Evolutionary conservation across 345 rosid species (phyloP).

Genomic region (Aquilaria sinensis): DNA sequence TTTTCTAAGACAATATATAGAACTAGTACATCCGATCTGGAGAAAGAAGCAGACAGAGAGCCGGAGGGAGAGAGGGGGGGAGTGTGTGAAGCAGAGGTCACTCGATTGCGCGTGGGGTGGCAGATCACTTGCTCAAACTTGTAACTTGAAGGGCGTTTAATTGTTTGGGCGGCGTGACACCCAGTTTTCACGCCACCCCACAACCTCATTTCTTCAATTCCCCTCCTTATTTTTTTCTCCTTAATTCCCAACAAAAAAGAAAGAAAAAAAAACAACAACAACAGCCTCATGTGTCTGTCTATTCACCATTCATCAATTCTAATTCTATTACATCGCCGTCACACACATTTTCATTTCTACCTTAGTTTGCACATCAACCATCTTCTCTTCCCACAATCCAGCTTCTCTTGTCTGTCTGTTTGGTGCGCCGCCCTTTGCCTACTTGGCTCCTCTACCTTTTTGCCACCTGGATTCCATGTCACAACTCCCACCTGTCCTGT

Average conservation of each 20-base stretch:
- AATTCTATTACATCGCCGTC: too few species aligned
- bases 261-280: constrained; percentile 6
- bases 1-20: too few species aligned
- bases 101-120: constrained; percentile 97
- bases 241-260: too few species aligned
- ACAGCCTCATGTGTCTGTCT: not conserved
- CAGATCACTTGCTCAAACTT: constrained; percentile 16
- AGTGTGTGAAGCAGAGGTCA: constrained; percentile 7
- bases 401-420: constrained; percentile 38
- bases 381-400: constrained; percentile 42
- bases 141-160: constrained; percentile 26
- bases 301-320: too few species aligned
- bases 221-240: constrained; percentile 47
- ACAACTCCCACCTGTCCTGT: constrained; percentile 22
- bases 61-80: not conserved
- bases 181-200: constrained; percentile 60
- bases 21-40: too few species aligned
- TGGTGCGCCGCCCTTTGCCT: constrained; percentile 80
- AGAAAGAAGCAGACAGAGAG: constrained; percentile 11
- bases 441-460: constrained; percentile 6
- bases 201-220: constrained; percentile 18
- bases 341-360: too few species aligned
- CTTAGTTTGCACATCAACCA: not conserved
- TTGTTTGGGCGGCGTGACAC: constrained; percentile 94
- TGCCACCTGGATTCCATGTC: constrained; percentile 44